Percentiles rank a stretch among this genome's conserved stretches.
phyloP scores from a whole-genome alignment of 2,329 filamentous ascomycete genomes.

The Arachnopeziza araneosa region DNA sequence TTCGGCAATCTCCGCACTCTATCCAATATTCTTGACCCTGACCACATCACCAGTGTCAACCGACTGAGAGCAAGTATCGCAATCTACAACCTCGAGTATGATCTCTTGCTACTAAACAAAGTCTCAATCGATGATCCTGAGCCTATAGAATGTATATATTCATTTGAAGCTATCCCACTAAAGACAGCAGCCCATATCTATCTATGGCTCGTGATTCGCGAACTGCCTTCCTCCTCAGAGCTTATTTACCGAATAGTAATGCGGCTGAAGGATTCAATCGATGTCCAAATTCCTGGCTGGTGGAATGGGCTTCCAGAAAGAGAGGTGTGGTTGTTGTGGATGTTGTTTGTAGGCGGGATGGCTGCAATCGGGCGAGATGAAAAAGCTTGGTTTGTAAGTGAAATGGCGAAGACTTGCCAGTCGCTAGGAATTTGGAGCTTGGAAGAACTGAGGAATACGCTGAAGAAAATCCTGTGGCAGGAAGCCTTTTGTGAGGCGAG shows the following conservation, averaged over 20 bases:
- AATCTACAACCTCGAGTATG: constrained; percentile 14
- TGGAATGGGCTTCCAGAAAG: constrained; percentile 5
- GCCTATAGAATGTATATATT: not conserved
- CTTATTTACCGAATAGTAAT: not conserved
- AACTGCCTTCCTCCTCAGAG: constrained; percentile 7
- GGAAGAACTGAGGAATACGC: not conserved
- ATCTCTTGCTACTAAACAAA: constrained; percentile 9
- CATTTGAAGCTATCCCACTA: constrained; percentile 5
- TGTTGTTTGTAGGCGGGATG: constrained; percentile 11
- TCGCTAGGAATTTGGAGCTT: constrained; percentile 1
- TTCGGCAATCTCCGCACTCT: constrained; percentile 7
- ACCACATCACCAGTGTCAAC: not conserved
- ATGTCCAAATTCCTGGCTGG: constrained; percentile 1
- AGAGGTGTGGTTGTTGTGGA: constrained; percentile 12
- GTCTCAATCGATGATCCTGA: not conserved
- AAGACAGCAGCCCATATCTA: constrained; percentile 2
- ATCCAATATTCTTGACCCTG: constrained; percentile 2
- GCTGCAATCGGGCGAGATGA: constrained; percentile 1
- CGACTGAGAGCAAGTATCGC: constrained; percentile 9
- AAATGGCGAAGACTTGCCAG: constrained; percentile 1
- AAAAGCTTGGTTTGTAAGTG: constrained; percentile 9
- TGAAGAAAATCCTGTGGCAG: constrained; percentile 7
- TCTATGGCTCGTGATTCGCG: constrained; percentile 6
- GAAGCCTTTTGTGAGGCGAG: constrained; percentile 4
- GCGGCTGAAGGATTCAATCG: constrained; percentile 3